phyloP scores from a whole-genome alignment of 441 rosid genomes.

The Francoa sonchifolia region DNA sequence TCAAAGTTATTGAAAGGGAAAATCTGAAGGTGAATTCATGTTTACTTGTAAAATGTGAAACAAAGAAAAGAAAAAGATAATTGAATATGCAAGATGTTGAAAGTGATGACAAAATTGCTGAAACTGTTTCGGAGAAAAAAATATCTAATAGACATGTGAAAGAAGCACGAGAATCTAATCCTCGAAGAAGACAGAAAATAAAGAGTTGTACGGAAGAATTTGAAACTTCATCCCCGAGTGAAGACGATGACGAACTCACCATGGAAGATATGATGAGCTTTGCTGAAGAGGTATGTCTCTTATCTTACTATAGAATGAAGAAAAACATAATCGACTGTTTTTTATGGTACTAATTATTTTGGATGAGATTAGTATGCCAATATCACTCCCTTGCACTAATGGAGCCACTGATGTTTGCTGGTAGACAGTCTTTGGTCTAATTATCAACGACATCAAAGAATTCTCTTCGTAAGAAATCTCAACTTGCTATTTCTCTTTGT shows the following conservation, averaged over 20 bases:
- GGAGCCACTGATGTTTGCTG: not conserved
- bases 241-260: not conserved
- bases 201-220: not conserved
- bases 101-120: not conserved
- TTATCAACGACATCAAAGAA: not conserved
- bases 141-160: not conserved
- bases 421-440: not conserved
- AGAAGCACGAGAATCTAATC: not conserved
- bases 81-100: not conserved
- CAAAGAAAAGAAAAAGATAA: slow-evolving; percentile 11
- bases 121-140: not conserved
- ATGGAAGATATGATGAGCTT: slow-evolving; percentile 4
- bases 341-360: no score
- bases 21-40: no score
- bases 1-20: not conserved
- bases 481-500: slow-evolving; percentile 13
- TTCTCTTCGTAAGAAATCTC: not conserved
- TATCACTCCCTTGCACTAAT: no score
- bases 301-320: not conserved
- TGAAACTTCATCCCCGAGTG: not conserved
- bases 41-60: not conserved
- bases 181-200: not conserved
- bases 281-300: not conserved
- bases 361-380: no score
- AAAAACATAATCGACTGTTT: no score